phyloP scores from a whole-genome alignment of 208 protist genomes.

The Angomonas desouzai region DNA sequence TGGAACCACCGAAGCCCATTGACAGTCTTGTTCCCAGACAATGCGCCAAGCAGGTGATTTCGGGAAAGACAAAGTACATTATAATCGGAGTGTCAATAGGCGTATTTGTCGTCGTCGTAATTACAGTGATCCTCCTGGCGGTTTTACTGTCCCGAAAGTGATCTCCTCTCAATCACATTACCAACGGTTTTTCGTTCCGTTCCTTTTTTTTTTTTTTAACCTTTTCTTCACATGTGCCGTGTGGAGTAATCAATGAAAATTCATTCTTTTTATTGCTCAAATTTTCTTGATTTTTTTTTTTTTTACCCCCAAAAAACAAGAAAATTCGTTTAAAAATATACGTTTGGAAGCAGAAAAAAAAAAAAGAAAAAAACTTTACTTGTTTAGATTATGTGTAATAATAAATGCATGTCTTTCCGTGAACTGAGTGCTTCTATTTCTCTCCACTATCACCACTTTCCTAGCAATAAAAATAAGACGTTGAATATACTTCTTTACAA shows the following conservation, averaged over 20 bases:
- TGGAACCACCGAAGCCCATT: neutral
- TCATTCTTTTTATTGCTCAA: neutral
- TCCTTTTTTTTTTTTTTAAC: conserved; percentile 11
- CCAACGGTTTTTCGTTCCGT: conserved; percentile 4
- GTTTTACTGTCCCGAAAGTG: conserved; percentile 7
- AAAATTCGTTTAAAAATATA: too few species aligned
- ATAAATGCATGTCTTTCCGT: too few species aligned
- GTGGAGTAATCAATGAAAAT: too few species aligned
- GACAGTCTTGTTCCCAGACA: neutral
- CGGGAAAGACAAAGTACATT: conserved; percentile 3
- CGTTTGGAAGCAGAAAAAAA: conserved; percentile 13
- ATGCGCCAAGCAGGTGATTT: neutral
- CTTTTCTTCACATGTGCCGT: too few species aligned
- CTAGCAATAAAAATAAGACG: too few species aligned
- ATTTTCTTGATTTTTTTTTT: conserved; percentile 4
- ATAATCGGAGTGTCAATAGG: neutral
- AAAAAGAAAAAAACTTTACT: neutral
- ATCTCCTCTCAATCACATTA: too few species aligned
- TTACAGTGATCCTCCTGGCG: conserved; percentile 4
- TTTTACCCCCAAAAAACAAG: neutral
- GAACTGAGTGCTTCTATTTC: too few species aligned
- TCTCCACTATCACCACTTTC: too few species aligned
- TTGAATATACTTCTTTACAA: too few species aligned
- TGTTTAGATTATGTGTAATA: neutral
- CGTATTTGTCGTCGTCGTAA: conserved; percentile 14